Base-by-base conservation (phyloP, 2,329 filamentous ascomycete genomes). In the Esteya vermicola region DNA sequence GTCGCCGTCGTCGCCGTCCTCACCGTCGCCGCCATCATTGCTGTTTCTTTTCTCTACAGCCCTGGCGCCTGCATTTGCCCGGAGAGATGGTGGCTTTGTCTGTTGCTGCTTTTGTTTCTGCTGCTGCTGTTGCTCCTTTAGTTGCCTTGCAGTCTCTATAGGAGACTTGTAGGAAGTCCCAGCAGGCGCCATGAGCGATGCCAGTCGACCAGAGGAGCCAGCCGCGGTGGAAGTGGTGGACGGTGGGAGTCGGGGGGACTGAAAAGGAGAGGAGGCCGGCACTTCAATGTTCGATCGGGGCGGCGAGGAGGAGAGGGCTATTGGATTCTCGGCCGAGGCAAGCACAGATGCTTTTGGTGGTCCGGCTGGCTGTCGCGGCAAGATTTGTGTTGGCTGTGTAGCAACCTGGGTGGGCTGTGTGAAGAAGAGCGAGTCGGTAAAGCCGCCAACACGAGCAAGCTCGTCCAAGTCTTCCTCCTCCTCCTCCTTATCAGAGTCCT, bases 221-320 rank as follows among this genome's bases (percentile, higher is more conserved):
- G 40, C 12, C 10, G 26, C 9, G n/a, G n/a, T n/a, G n/a, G n/a
- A n/a, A n/a, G n/a, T n/a, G 12, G 23, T 34, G 33, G 38, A 41
- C 46, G 38, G 42, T 48, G 33, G 44, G 36, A 14, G 20, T 16
- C n/a, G 36, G 25, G 42, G 40, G 22, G 34, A 52, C 43, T 72
- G 70, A 42, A 78, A 68, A 2, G 86, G 88, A 1, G 89, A 95
- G 4, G 88, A 95, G n/a, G 85, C 84, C 23, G 81, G 78, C 4
- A 95, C 88, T 57, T 94, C 88, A 41, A 95, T 54, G 16, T 64
- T 51, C 26, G 63, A 62, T 21, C 57, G 50, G 6, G 40, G 33
- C 10, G 47, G 38, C 0, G 70, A 69, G 8, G 67, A 64, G 33
- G 56, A 28, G 33, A 58, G 40, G n/a, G 41, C 33, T 7, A 46